Evolutionary conservation across 2,329 filamentous ascomycete species (phyloP), one percentile per base, ranked within the genome.

Genomic region (Microthyrium microscopicum): DNA sequence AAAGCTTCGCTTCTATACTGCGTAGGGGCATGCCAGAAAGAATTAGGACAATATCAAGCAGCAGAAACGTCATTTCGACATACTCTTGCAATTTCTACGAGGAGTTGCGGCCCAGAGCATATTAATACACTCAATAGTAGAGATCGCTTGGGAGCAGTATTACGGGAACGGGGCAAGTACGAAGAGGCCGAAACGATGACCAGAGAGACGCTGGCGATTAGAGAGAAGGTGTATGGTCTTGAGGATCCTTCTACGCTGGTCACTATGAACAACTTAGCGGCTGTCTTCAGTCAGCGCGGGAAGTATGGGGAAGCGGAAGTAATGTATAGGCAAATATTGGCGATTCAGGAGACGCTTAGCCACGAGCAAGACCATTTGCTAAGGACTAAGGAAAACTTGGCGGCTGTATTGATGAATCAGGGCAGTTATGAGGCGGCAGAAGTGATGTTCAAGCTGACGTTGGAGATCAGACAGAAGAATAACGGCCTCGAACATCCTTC

Each of bases 271-370:
- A n/a, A n/a, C n/a, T n/a, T n/a, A n/a, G n/a, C n/a, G n/a, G n/a
- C n/a, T n/a, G n/a, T n/a, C n/a, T n/a, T n/a, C n/a, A n/a, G n/a
- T n/a, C n/a, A n/a, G n/a, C n/a, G n/a, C n/a, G 38, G 35, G 16
- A 38, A 38, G 35, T 40, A 35, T 33, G 30, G 21, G 22, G 38
- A 40, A 29, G 39, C 38, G 6, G 37, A 41, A 32, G 17, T 15
- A 29, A 37, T 41, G 31, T 17, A 35, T 17, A 35, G 39, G 33
- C 34, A 38, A 32, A 35, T 34, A 34, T 37, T 41, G 30, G 39
- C 30, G 27, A 17, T 4, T 16, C 13, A 15, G 29, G 35, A 38
- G 24, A 29, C n/a, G n/a, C n/a, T n/a, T n/a, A n/a, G n/a, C n/a
- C n/a, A n/a, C n/a, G n/a, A n/a, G n/a, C n/a, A n/a, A n/a, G n/a